Base-by-base conservation (phyloP, 768 basidiomycete species). In the Cubamyces sp. region DNA sequence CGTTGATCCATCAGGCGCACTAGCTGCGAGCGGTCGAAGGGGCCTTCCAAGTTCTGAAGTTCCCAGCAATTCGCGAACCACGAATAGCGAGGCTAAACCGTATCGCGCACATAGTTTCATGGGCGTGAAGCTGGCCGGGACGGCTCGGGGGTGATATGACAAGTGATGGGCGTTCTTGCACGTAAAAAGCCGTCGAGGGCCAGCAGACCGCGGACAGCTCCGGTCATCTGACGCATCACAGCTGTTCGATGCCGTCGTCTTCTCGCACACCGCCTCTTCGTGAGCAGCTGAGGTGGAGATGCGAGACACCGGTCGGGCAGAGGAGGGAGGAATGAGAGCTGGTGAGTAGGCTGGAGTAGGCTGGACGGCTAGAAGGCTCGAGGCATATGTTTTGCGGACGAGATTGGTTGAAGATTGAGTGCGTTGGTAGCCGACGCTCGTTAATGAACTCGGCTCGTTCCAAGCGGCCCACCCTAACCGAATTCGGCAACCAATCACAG, bases 151-250 rank as follows among this genome's bases (percentile, higher is more conserved):
- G 19, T 42, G 57, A 50, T 58, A 58, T 50, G 57, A 58, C 25
- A n/a, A 49, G 37, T 48, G 47, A 46, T 34, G 54, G 30, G 43
- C 16, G 54, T 45, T 37, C 54, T 30, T 16, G 48, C 48, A 58
- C 57, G 57, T 59, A 34, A 51, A 43, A 18, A 19, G 19, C 40
- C 39, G 41, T 28, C 19, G 40, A 45, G 57, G 30, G 49, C 15
- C 12, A 30, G 19, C 25, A 34, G 23, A 41, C 40, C 15, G 43
- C 23, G 26, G 21, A 42, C n/a, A 11, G 55, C 15, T 18, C 14
- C 25, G 42, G 57, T 51, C 57, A 51, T 59, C 57, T 59, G 57
- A 59, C 57, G n/a, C 11, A 51, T 52, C 57, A 59, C 49, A 52
- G 57, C 48, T 26, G 23, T 49, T 28, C 39, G 34, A 40, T 8